These are phyloP conservation scores for Malassezia globosa DNA, from an alignment of 1,284 basidiomycete species.

Conservation along the genomic window DNA sequence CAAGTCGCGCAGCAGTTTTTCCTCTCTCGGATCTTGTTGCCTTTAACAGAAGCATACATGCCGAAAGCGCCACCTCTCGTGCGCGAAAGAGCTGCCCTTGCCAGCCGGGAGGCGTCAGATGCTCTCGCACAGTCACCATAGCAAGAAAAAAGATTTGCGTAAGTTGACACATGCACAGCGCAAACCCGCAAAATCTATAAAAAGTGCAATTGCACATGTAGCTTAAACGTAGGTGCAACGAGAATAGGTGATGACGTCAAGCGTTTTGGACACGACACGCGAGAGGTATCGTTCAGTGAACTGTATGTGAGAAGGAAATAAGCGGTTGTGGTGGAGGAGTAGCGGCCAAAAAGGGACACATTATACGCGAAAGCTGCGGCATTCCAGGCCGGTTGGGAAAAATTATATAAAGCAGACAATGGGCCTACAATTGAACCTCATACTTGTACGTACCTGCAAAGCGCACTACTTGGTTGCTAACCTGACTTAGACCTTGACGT, in stretches of 20 bases:
- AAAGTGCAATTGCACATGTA: too few relatives aligned
- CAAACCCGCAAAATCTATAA: too few relatives aligned
- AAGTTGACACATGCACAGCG: too few relatives aligned
- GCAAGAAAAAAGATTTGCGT: not conserved
- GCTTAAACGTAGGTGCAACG: too few relatives aligned
- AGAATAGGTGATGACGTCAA: too few relatives aligned
- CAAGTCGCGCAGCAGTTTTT: slow-evolving; percentile 21
- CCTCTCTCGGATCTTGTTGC: slow-evolving; percentile 15
- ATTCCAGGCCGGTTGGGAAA: too few relatives aligned
- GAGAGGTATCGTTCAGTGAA: too few relatives aligned
- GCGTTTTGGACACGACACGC: too few relatives aligned
- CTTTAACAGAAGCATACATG: slow-evolving; percentile 3
- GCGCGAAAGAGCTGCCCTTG: not conserved
- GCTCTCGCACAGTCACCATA: slow-evolving; percentile 15
- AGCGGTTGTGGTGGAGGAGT: too few relatives aligned
- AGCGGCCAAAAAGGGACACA: too few relatives aligned
- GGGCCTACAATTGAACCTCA: not conserved
- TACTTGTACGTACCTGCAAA: slow-evolving; percentile 15
- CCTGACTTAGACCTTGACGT: slow-evolving; percentile 18
- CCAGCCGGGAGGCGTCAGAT: slow-evolving; percentile 9
- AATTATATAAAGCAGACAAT: slow-evolving; percentile 12
- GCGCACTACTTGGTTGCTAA: slow-evolving; percentile 5
- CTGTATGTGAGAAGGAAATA: too few relatives aligned
- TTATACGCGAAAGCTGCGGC: too few relatives aligned
- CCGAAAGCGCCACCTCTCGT: slow-evolving; percentile 2